Base-by-base conservation (phyloP, 73 alveolate genomes). In the Blepharisma stoltei region DNA sequence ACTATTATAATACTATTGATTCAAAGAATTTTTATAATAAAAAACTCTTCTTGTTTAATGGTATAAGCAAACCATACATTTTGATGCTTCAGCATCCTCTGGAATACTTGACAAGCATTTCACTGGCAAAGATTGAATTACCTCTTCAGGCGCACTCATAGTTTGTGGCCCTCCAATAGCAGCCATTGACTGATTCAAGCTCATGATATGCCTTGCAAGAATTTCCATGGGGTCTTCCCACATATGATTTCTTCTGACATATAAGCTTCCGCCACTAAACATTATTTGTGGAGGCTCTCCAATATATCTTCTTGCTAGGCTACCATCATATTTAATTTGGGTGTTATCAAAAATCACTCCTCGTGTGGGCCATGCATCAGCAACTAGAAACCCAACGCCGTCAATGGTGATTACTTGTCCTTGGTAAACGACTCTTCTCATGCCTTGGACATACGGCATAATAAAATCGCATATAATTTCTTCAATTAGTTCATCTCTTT, bases 11-110 rank as follows among this genome's bases (percentile, higher is more conserved):
- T n/a, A n/a, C n/a, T n/a, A n/a, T n/a, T n/a, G n/a, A n/a, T n/a
- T n/a, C n/a, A n/a, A n/a, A n/a, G n/a, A n/a, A n/a, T n/a, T n/a
- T n/a, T n/a, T n/a, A n/a, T n/a, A n/a, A n/a, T n/a, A n/a, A n/a
- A n/a, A n/a, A n/a, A n/a, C n/a, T n/a, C n/a, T n/a, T n/a, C n/a
- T n/a, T n/a, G n/a, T n/a, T n/a, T n/a, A n/a, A n/a, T n/a, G n/a
- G n/a, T n/a, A n/a, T n/a, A 47, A 38, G 78, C 87, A 80, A 45
- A 80, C 41, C 52, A 38, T 75, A 67, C 87, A 80, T 6, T 38
- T n/a, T 9, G 73, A n/a, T 18, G 73, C 73, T 60, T 60, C 73
- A 60, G 73, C 46, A 38, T 60, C 23, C 5, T n/a, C 14, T 60
- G 73, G 73, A 3, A 60, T 20, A 14, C 18, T 60, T 25, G 73